Evolutionary conservation across 2,329 filamentous ascomycete species (phyloP), one percentile per base, ranked within the genome.

Genomic region (Beauveria caledonica): DNA sequence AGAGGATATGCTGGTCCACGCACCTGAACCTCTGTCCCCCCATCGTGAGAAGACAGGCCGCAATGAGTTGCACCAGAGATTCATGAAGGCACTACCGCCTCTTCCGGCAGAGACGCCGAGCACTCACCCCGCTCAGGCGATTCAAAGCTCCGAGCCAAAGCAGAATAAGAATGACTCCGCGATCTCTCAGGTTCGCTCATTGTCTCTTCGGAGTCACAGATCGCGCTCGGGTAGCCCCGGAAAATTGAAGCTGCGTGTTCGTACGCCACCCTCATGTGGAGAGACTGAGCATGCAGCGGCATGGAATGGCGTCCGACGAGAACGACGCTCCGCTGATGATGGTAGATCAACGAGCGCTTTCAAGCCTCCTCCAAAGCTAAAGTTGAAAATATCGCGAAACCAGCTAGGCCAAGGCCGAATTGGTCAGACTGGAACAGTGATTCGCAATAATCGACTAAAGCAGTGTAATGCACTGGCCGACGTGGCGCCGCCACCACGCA

Each of bases 11-110:
- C 67, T 71, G 13, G 74, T 79, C 40, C 63, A 80, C 39, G 76
- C 76, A 4, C 79, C 79, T n/a, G 74, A 77, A 50, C 78, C 78
- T 15, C 76, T 80, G 3, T 82, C 78, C 17, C 76, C 78, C 39
- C 71, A 70, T 39, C 72, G 73, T 29, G 72, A 77, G 63, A 70
- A 80, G 19, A 77, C 72, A 56, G 70, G 78, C 44, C 79, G 78
- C 61, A 79, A 77, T 57, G 48, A 52, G 13, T 63, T 81, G 77
- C 63, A 78, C 80, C 56, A 77, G 7, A 75, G 76, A 45, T 68
- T 82, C 15, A 82, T 82, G 78, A 82, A 83, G 66, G 75, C 77
- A 23, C 64, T 82, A 46, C 80, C 80, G 15, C 71, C 76, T 15
- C 64, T 81, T 8, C 79, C 79, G 3, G 68, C 67, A 5, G 69